Base-by-base conservation (phyloP, 306 rosid species). In the Cucumis cinereus region DNA sequence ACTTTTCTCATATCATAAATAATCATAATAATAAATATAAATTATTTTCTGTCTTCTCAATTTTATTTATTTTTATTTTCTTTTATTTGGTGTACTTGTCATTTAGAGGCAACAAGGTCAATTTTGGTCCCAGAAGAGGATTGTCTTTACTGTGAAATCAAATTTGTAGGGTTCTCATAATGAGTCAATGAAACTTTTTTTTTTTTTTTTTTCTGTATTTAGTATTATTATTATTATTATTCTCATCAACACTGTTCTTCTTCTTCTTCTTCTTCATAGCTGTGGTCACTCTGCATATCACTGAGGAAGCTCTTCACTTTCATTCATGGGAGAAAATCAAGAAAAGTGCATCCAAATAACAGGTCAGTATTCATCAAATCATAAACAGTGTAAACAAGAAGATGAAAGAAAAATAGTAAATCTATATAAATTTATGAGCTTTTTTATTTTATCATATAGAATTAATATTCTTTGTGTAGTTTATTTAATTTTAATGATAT, bases 311-410 rank as follows among this genome's bases (percentile, higher is more conserved):
- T 43, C 30, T 43, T 45, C 71, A 41, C 26, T 61, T 40, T 75
- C 59, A 59, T 60, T 3, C 79, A 77, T 77, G 73, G 73, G 6
- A 56, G 78, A 35, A 75, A 43, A 4, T 61, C 79, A 61, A 41
- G 79, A 77, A 33, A 64, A 41, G 73, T 24, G 11, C n/a, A 60
- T 77, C 24, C 79, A 77, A 53, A 62, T 77, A 3, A 77, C 68
- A 11, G 71, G 79, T 76, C 1, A 76, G 71, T 75, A 2, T 60
- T 20, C 47, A 30, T 3, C 47, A 33, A 62, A 62, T 9, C 23
- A 62, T 0, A 0, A 23, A 26, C 58, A 72, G 24, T 15, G 2
- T 49, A 12, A 49, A 10, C 20, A 22, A 40, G 11, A 36, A 36
- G 3, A 19, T 22, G 6, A 12, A n/a, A 66, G 0, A 40, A 41